Evolutionary conservation across 2,329 filamentous ascomycete genomes (phyloP).

Genomic region (Ascochyta clinopodiicola): DNA sequence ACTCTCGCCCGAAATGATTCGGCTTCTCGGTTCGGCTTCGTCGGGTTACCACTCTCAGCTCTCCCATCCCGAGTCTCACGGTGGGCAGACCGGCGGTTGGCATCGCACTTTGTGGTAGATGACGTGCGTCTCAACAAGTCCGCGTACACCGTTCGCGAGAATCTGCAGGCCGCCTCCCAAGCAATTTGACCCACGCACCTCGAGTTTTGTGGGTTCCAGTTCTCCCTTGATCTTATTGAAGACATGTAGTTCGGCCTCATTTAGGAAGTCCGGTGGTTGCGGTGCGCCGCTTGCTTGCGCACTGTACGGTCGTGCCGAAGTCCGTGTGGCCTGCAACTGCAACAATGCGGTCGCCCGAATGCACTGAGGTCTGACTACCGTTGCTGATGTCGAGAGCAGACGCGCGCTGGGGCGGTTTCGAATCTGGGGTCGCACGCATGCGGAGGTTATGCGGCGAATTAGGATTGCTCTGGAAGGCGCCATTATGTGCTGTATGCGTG

Average conservation of each 20-base stretch:
- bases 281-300: constrained; percentile 21
- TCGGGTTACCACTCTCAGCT: not conserved
- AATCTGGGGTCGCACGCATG: constrained; percentile 24
- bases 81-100: not conserved
- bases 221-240: constrained; percentile 55
- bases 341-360: constrained; percentile 4
- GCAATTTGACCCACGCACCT: constrained; percentile 45
- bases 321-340: not conserved
- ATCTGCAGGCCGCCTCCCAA: constrained; percentile 3
- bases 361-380: constrained; percentile 6
- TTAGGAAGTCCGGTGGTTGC: constrained; percentile 56
- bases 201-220: constrained; percentile 53
- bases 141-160: constrained; percentile 10
- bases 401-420: constrained; percentile 18
- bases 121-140: constrained; percentile 20
- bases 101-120: constrained; percentile 4
- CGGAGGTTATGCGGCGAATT: constrained; percentile 29
- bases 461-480: constrained; percentile 43
- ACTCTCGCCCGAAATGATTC: not conserved
- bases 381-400: constrained; percentile 25
- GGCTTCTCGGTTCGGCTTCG: not conserved
- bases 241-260: constrained; percentile 54
- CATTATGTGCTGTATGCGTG: constrained; percentile 31
- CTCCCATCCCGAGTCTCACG: not conserved
- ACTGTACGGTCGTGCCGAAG: constrained; percentile 32